phyloP scores from a whole-genome alignment of 768 basidiomycete species.

The Suillus subluteus region DNA sequence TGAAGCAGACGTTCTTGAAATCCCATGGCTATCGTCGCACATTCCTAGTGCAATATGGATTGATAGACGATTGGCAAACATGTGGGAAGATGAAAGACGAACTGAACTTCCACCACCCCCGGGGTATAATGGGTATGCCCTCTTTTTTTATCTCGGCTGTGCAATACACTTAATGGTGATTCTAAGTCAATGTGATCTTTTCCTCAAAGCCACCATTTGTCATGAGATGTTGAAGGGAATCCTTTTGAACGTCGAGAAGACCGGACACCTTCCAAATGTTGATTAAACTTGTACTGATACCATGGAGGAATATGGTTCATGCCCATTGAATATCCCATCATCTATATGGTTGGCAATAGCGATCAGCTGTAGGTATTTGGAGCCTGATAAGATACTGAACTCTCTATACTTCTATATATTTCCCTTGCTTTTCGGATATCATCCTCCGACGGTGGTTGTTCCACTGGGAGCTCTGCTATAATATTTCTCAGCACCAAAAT shows the following conservation, averaged over 20 bases:
- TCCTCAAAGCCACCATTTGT: constrained; percentile 1
- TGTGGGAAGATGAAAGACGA: constrained; percentile 3
- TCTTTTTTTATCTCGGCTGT: neutral
- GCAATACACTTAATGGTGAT: neutral
- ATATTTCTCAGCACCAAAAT: neutral
- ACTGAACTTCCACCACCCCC: neutral
- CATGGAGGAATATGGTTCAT: neutral
- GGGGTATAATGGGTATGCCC: neutral
- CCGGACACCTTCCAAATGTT: neutral
- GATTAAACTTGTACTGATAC: neutral
- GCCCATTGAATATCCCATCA: neutral
- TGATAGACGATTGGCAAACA: constrained; percentile 1
- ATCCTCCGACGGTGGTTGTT: neutral
- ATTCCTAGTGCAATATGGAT: constrained; percentile 2
- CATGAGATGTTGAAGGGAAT: constrained; percentile 3
- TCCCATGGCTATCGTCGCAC: neutral
- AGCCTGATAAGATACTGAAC: neutral
- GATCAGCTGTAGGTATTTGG: neutral
- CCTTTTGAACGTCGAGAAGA: neutral
- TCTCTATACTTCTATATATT: constrained; percentile 1
- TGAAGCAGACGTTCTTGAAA: neutral
- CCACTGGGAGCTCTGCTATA: neutral
- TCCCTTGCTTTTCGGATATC: neutral
- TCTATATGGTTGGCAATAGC: neutral
- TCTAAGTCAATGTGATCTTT: neutral